Evolutionary conservation across 2,329 filamentous ascomycete genomes (phyloP).

Genomic region (Falciphora oryzae): DNA sequence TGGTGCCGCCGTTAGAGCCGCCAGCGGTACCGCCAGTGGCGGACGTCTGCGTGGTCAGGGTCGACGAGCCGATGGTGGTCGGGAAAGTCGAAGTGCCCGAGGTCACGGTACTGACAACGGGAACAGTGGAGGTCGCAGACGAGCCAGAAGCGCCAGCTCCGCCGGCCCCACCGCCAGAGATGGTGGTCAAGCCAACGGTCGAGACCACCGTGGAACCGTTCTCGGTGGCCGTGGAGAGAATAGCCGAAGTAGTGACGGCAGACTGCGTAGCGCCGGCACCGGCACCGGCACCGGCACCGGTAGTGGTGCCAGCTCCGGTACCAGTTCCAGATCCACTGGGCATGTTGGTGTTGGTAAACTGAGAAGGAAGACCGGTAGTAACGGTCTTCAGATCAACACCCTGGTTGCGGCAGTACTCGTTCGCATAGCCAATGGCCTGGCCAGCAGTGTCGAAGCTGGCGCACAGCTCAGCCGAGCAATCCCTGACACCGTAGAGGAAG

Average conservation of each 20-base stretch:
- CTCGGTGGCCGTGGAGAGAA: conserved; percentile 6
- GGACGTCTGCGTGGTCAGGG: conserved; percentile 27
- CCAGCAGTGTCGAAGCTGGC: conserved; percentile 25
- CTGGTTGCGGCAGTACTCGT: conserved; percentile 33
- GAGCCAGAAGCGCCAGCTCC: conserved; percentile 13
- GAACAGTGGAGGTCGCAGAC: not conserved
- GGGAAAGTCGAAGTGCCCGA: conserved; percentile 13
- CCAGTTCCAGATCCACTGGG: conserved; percentile 17
- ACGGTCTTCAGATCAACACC: conserved; percentile 4
- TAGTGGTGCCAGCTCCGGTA: conserved; percentile 15
- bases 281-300: conserved; percentile 9
- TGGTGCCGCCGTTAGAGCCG: conserved; percentile 14
- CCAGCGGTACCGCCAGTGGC: conserved; percentile 18
- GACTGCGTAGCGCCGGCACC: conserved; percentile 3
- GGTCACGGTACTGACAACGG: conserved; percentile 13
- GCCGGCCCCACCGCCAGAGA: conserved; percentile 9
- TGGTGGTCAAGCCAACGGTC: conserved; percentile 13
- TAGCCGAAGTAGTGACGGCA: conserved; percentile 5
- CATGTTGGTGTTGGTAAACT: not conserved
- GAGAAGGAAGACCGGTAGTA: not conserved
- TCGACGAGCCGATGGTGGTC: conserved; percentile 17
- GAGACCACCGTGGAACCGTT: conserved; percentile 6
- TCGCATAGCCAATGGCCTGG: conserved; percentile 32
- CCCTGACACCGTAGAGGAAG: conserved; percentile 45
- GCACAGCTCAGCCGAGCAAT: conserved; percentile 44